Evolutionary conservation across 768 basidiomycete genomes (phyloP).

Genomic region (Cytidiella melzeri): DNA sequence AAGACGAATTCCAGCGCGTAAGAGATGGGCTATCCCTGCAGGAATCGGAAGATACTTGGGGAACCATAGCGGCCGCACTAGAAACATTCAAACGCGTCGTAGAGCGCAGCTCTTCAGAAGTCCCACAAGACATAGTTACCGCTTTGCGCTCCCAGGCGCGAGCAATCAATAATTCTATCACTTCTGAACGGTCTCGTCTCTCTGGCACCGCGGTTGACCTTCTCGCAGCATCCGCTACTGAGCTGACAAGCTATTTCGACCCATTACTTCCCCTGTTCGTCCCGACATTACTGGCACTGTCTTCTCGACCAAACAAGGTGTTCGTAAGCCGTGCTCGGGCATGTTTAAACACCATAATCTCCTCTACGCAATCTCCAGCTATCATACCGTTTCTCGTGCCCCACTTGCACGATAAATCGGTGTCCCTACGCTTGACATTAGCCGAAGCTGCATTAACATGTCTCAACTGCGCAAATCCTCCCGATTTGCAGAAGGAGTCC

Average conservation of each 20-base stretch:
- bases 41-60: constrained; percentile 82
- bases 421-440: constrained; percentile 54
- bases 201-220: constrained; percentile 64
- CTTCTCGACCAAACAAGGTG: constrained; percentile 74
- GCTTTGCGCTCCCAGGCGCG: constrained; percentile 46
- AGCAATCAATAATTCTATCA: constrained; percentile 51
- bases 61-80: constrained; percentile 51
- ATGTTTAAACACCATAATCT: constrained; percentile 55
- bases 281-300: constrained; percentile 61
- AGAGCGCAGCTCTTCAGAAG: constrained; percentile 46
- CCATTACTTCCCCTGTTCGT: constrained; percentile 60
- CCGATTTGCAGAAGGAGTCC: constrained; percentile 66
- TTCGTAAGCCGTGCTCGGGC: constrained; percentile 58
- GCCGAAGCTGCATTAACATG: constrained; percentile 61
- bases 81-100: constrained; percentile 40
- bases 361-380: constrained; percentile 58
- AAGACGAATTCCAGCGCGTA: constrained; percentile 36
- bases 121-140: constrained; percentile 43
- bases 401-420: constrained; percentile 62
- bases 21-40: constrained; percentile 36
- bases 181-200: constrained; percentile 68
- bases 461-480: constrained; percentile 72
- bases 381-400: constrained; percentile 58
- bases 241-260: constrained; percentile 58
- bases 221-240: constrained; percentile 44